phyloP scores from a whole-genome alignment of 257 asterid species.

The Dorcoceras hygrometricum region DNA sequence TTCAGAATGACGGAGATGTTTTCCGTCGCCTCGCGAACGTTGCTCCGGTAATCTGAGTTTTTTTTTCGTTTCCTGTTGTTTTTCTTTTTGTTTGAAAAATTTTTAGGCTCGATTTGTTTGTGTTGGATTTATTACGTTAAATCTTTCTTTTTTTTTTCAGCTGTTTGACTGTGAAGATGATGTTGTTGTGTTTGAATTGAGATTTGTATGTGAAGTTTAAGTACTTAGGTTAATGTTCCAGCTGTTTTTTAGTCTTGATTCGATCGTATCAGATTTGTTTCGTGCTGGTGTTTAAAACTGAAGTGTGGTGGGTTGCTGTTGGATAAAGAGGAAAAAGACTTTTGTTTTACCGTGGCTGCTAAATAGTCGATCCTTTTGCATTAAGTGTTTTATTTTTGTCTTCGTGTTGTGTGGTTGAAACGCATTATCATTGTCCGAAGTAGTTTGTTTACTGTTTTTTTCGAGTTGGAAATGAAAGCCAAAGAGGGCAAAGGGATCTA shows the following conservation, averaged over 20 bases:
- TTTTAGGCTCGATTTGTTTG: neutral
- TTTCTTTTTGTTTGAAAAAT: too few relatives aligned
- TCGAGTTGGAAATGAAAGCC: neutral
- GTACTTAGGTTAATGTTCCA: neutral
- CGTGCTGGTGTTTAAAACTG: neutral
- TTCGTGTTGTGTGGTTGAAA: neutral
- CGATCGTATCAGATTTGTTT: neutral
- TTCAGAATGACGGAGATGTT: neutral
- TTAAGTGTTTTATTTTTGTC: neutral
- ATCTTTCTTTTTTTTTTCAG: neutral
- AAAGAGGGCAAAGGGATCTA: neutral
- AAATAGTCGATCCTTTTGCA: neutral
- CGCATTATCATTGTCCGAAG: neutral
- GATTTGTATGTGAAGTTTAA: neutral
- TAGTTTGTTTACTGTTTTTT: neutral
- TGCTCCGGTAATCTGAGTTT: neutral
- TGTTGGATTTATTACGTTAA: neutral
- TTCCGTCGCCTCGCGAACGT: neutral
- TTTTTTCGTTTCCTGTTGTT: too few relatives aligned
- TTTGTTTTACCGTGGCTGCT: neutral
- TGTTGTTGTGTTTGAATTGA: neutral
- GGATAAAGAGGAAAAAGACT: neutral
- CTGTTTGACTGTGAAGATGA: neutral
- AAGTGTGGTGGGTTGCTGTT: neutral
- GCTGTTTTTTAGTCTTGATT: neutral